phyloP scores from a whole-genome alignment of 2,329 filamentous ascomycete genomes.

The Hymenoscyphus infarciens region DNA sequence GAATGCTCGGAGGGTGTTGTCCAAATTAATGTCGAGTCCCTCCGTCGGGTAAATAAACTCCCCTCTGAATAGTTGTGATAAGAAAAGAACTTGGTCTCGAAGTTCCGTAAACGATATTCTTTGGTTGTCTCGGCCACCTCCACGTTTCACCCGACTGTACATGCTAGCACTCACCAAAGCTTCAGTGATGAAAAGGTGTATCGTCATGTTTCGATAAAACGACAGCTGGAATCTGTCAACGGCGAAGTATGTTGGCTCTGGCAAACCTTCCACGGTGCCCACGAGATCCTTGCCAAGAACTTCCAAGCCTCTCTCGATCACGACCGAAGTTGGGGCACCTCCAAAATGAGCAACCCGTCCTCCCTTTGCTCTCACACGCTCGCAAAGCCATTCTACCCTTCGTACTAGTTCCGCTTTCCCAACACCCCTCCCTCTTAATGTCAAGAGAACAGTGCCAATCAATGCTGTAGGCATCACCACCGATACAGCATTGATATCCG shows the following conservation, averaged over 20 bases:
- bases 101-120: conserved; percentile 73
- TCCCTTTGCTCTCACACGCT: conserved; percentile 77
- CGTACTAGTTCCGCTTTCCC: conserved; percentile 82
- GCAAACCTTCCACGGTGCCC: conserved; percentile 71
- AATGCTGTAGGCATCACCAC: conserved; percentile 98
- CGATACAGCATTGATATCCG: conserved; percentile 92
- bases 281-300: conserved; percentile 89
- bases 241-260: conserved; percentile 90
- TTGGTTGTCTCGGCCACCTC: conserved; percentile 79
- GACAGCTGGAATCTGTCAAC: conserved; percentile 96
- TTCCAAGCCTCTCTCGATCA: conserved; percentile 85
- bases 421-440: conserved; percentile 85
- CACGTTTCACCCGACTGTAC: conserved; percentile 87
- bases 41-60: conserved; percentile 97
- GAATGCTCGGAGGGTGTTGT: conserved; percentile 72
- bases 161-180: conserved; percentile 85
- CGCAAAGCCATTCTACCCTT: conserved; percentile 85
- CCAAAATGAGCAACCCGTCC: conserved; percentile 93
- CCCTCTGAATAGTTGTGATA: conserved; percentile 89
- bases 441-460: conserved; percentile 89
- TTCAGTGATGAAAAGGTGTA: conserved; percentile 94
- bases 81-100: conserved; percentile 75
- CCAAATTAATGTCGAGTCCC: conserved; percentile 74
- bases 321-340: conserved; percentile 70
- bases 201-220: conserved; percentile 99